Evolutionary conservation across 2,329 filamentous ascomycete genomes (phyloP).

Genomic region (Polychaeton citri): DNA sequence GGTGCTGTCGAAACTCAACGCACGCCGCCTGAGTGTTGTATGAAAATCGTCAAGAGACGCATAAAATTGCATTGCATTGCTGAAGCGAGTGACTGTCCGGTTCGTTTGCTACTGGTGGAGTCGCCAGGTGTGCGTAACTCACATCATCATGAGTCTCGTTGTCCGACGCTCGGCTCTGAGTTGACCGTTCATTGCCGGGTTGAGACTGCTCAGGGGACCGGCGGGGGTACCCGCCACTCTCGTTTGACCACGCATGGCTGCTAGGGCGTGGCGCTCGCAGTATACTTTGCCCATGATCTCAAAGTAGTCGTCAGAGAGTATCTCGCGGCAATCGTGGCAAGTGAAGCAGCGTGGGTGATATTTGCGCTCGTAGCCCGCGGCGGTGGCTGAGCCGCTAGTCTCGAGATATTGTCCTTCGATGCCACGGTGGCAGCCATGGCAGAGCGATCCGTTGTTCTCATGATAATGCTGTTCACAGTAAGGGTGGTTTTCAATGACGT

Average conservation of each 20-base stretch:
- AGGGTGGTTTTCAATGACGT: slow-evolving; percentile 74
- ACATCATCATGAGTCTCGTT: slow-evolving; percentile 23
- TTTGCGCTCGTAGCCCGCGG: slow-evolving; percentile 43
- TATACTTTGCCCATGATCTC: slow-evolving; percentile 69
- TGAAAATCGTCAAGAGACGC: neutral
- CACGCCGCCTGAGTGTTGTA: neutral
- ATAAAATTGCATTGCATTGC: neutral
- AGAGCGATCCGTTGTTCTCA: slow-evolving; percentile 75
- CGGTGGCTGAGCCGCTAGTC: slow-evolving; percentile 33
- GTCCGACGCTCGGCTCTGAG: slow-evolving; percentile 20
- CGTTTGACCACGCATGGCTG: slow-evolving; percentile 18
- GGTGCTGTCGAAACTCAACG: slow-evolving; percentile 1
- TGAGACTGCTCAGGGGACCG: neutral
- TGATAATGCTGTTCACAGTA: slow-evolving; percentile 93
- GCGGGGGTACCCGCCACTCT: slow-evolving; percentile 14
- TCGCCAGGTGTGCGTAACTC: neutral
- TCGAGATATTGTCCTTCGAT: slow-evolving; percentile 93
- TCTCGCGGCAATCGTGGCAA: slow-evolving; percentile 62
- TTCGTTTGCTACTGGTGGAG: neutral
- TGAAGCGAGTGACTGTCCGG: neutral
- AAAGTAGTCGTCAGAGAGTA: slow-evolving; percentile 76
- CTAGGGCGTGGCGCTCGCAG: slow-evolving; percentile 75
- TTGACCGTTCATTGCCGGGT: slow-evolving; percentile 1
- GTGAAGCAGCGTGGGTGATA: slow-evolving; percentile 81
- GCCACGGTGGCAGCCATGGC: slow-evolving; percentile 62